Conservation (phyloP, 371 early-diverging fungal species). For the Mucor velutinosus region DNA sequence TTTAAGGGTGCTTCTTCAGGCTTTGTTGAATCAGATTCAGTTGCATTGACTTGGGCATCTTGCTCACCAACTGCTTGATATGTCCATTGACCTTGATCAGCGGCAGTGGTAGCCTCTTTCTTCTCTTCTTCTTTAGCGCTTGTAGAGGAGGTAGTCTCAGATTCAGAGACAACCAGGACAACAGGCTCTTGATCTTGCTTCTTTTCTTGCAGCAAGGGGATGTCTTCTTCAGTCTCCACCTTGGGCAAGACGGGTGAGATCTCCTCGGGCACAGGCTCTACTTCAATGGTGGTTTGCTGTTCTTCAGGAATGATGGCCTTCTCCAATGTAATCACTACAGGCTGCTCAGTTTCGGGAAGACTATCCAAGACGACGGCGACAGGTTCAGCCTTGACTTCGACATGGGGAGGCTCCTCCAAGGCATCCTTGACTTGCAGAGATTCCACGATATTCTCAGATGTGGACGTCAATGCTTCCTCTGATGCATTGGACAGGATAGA, state of each 20-base stretch:
- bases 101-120: not conserved
- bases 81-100: not conserved
- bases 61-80: not conserved
- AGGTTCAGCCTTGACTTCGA: constrained; percentile 6
- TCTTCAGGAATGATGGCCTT: constrained; percentile 3
- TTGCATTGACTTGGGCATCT: not conserved
- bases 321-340: not conserved
- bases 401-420: constrained; percentile 7
- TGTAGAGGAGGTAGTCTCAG: not conserved
- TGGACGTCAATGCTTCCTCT: not conserved
- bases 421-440: not conserved
- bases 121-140: not conserved
- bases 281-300: not conserved
- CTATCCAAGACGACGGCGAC: not conserved
- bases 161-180: not conserved
- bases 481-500: not conserved
- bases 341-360: not conserved
- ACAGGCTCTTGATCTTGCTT: not conserved
- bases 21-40: not conserved
- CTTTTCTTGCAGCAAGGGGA: not conserved
- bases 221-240: not conserved
- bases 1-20: not conserved
- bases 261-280: constrained; percentile 1
- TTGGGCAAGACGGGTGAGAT: not conserved
- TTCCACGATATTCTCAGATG: not conserved